Conservation (phyloP, 1,284 basidiomycete species). For the Trichosporon coremiiforme region DNA sequence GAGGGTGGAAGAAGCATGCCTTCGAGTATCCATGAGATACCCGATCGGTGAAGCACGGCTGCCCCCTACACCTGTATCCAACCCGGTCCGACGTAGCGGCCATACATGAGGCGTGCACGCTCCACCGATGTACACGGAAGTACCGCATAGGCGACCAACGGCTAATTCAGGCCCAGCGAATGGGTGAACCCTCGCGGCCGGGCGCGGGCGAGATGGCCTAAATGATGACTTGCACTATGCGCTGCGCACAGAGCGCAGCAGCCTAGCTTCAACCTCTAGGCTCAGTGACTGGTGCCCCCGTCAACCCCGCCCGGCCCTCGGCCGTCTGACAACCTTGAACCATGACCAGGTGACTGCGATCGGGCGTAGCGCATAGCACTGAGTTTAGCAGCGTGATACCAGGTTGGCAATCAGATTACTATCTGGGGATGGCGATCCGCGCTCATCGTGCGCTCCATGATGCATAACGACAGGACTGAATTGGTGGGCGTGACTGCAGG, state of each 20-base stretch:
- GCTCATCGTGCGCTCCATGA: background rate
- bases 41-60: background rate
- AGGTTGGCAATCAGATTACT: background rate
- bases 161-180: background rate
- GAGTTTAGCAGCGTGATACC: background rate
- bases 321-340: background rate
- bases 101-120: slow-evolving; percentile 1
- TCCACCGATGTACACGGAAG: background rate
- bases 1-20: background rate
- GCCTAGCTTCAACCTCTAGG: background rate
- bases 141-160: background rate
- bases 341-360: no score
- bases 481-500: background rate
- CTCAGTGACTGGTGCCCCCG: no score
- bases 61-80: background rate
- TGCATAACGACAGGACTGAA: background rate
- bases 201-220: background rate
- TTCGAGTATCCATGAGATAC: slow-evolving; percentile 3
- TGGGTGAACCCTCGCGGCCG: background rate
- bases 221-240: background rate
- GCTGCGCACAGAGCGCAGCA: background rate
- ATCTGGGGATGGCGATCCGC: background rate
- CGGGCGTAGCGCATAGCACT: background rate
- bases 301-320: background rate
- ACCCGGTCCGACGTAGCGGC: background rate